Base-by-base conservation (phyloP, 495 filamentous ascomycete genomes). In the Neurospora intermedia region DNA sequence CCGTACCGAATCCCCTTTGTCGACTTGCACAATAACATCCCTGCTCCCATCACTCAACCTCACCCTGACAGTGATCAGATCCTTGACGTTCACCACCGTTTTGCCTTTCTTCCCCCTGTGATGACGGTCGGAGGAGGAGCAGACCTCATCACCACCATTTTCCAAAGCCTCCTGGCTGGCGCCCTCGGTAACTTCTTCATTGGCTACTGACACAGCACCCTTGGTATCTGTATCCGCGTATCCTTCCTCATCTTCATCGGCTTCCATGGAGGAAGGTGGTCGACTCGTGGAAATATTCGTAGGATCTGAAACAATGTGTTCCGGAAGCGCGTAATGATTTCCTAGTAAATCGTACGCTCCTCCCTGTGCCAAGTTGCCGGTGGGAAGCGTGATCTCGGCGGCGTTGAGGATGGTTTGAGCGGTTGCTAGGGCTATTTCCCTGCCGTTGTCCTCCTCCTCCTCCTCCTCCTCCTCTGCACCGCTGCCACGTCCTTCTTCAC, bases 301-400 rank as follows among this genome's bases (percentile, higher is more conserved):
- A 8, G 94, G 94, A 79, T 94, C 92, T 70, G 87, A 84, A 10
- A 94, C 89, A 35, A 96, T 87, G 80, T 92, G 91, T 77, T 90
- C 88, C 7, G 93, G 93, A 23, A 97, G 75, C 9, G 88, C 83
- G 79, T 97, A 98, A 72, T 91, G 85, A 59, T 89, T 90, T 0
- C 94, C 94, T 62, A 88, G 82, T 48, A 90, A 85, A 81, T 97
- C 94, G 76, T 94, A 98, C 9, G 87, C 90, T 3, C 94, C 94
- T 5, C 54, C 54, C 48, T 91, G 85, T 18, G 87, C 87, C 11
- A 93, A 78, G 78, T 94, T 87, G 38, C 90, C 90, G 0, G 89
- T 94, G 2, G 94, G 93, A 45, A 96, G 83, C 2, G 92, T 97
- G 46, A 97, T 86, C 7, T 89, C 93, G 9, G 89, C 90, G 2